Conservation (phyloP, 495 filamentous ascomycete species). For the Penicillium cosmopolitanum region DNA sequence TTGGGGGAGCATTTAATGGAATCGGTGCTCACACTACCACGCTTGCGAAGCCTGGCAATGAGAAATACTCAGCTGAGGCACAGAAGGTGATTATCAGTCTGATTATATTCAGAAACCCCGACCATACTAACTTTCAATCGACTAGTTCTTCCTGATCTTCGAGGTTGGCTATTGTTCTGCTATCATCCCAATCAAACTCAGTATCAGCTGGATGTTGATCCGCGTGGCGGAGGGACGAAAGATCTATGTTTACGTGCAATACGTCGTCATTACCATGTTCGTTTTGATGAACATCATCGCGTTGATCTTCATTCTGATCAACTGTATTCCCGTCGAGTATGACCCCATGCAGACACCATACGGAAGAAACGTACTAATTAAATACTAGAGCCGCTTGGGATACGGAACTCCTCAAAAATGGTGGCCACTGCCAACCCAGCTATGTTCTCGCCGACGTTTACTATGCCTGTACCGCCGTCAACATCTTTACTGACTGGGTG, state of each 20-base stretch:
- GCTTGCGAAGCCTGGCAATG: conserved; percentile 18
- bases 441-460: conserved; percentile 30
- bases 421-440: conserved; percentile 25
- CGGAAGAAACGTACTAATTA: conserved; percentile 5
- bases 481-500: conserved; percentile 34
- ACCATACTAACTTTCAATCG: neutral
- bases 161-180: conserved; percentile 32
- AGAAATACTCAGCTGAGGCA: conserved; percentile 20
- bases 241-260: conserved; percentile 26
- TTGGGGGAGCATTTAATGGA: conserved; percentile 32
- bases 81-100: conserved; percentile 20
- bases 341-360: neutral
- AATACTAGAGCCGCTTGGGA: conserved; percentile 28
- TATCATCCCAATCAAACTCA: conserved; percentile 36
- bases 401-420: conserved; percentile 14
- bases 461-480: conserved; percentile 32
- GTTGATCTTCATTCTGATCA: conserved; percentile 29
- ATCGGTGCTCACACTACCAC: conserved; percentile 22
- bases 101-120: neutral
- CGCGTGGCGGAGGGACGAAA: conserved; percentile 30
- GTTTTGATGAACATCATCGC: conserved; percentile 28
- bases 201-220: conserved; percentile 34
- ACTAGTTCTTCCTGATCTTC: conserved; percentile 32
- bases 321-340: conserved; percentile 31
- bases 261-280: conserved; percentile 23